Base-by-base conservation (phyloP, 179 eudicot genomes). In the Spergularia azorica region DNA sequence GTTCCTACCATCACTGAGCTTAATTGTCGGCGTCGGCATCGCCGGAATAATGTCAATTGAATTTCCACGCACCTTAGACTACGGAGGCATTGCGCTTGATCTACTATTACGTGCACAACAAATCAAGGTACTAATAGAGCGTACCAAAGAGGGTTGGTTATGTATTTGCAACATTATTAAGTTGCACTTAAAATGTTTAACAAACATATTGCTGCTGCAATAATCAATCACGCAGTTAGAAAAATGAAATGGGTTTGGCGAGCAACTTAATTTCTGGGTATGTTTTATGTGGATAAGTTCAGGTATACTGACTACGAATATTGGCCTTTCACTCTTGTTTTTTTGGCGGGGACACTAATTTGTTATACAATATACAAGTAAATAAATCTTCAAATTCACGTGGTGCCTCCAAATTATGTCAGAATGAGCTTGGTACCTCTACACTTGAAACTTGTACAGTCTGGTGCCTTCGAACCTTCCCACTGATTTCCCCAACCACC, bases 1-100 rank as follows among this genome's bases (percentile, higher is more conserved):
- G 12, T 58, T 65, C 55, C 75, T 72, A 3, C 75, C 75, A 59
- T 58, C 75, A 72, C 65, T 17, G 16, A 72, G 65, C 75, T 72
- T 72, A 72, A 72, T 72, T 17, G 3, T 58, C 38, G 75, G 36
- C 9, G 61, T 9, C n/a, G 63, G 14, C 52, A 17, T 38, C 11
- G 75, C 38, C 39, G 39, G 39, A 36, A 36, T 36, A 43, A 10
- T 2, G n/a, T 14, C 71, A 46, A 6, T 9, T 9, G 52, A 21
- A 3, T 55, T 38, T n/a, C 54, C 75, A 57, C 39, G 57, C n/a
- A 72, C 65, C 65, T 72, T 72, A 11, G 75, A 72, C 7, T 66
- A 26, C 12, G 62, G 48, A n/a, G 75, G 55, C 75, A 57, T 72
- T 5, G 54, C 65, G 9, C 65, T 72, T 39, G 63, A 55, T 56